Conservation (phyloP, 2,329 filamentous ascomycete species). For the Sporothrix phasma region DNA sequence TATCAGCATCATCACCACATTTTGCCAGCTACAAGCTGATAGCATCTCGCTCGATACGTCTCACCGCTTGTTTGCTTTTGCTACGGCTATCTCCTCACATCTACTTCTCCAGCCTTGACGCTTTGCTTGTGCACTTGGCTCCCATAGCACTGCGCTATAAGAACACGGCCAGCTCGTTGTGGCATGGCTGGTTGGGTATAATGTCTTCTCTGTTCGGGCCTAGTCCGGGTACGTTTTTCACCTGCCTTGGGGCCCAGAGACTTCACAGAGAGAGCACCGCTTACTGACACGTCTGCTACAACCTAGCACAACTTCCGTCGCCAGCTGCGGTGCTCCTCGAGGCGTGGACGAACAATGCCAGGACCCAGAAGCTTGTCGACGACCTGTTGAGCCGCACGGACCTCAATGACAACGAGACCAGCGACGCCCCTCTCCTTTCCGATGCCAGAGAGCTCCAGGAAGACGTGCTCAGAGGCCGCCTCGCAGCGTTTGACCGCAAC, state of each 20-base stretch:
- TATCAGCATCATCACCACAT: background rate
- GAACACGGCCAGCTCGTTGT: background rate
- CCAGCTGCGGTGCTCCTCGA: conserved; percentile 15
- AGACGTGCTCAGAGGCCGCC: background rate
- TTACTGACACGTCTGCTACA: background rate
- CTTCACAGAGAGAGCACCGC: too few species aligned
- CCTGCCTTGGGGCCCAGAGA: too few species aligned
- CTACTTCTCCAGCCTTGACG: background rate
- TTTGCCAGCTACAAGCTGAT: too few species aligned
- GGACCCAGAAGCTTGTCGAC: conserved; percentile 10
- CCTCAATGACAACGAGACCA: background rate
- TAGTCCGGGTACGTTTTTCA: conserved; percentile 6
- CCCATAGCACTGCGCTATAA: background rate
- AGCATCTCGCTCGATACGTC: background rate
- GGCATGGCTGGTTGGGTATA: background rate
- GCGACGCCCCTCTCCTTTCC: background rate
- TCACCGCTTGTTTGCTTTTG: background rate
- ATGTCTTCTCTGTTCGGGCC: conserved; percentile 16
- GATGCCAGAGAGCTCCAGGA: background rate
- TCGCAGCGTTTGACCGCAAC: conserved; percentile 15
- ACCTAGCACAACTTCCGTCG: conserved; percentile 14
- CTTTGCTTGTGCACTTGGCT: background rate
- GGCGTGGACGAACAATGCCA: conserved; percentile 15
- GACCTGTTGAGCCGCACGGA: background rate
- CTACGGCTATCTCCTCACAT: background rate